These are phyloP conservation scores for Dalechampia spathulata DNA, from an alignment of 441 rosid genomes.

Conservation along the genomic window DNA sequence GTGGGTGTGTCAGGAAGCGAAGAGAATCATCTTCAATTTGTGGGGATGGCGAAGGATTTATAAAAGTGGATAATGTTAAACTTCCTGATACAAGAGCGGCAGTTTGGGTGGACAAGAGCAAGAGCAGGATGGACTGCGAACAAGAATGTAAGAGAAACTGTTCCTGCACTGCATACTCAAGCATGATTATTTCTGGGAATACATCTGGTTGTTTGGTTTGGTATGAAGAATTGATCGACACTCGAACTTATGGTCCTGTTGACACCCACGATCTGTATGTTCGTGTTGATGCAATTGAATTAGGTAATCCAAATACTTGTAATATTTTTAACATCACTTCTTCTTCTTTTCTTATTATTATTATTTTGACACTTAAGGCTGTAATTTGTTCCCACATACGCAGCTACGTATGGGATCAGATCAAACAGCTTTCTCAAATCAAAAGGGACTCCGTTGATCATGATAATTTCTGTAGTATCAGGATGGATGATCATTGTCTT, in stretches of 20 bases:
- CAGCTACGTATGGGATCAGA: no score
- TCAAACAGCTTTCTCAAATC: no score
- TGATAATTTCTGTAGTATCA: no score
- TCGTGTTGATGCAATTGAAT: slow-evolving; percentile 20
- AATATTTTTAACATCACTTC: no score
- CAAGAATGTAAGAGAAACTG: slow-evolving; percentile 19
- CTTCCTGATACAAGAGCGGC: slow-evolving; percentile 21
- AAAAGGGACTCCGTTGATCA: no score
- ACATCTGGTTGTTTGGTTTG: slow-evolving; percentile 17
- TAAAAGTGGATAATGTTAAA: slow-evolving; percentile 11
- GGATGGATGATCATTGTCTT: no score
- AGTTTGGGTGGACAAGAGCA: background rate
- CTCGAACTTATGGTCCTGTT: background rate
- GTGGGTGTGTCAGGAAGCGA: slow-evolving; percentile 24
- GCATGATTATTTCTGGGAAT: background rate
- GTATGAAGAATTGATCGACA: slow-evolving; percentile 18
- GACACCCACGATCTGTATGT: background rate
- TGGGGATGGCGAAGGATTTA: slow-evolving; percentile 17
- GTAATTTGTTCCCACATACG: no score
- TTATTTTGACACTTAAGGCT: no score
- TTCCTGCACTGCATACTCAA: slow-evolving; percentile 19
- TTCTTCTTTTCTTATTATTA: no score
- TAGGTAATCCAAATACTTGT: slow-evolving; percentile 7
- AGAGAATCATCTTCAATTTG: slow-evolving; percentile 7
- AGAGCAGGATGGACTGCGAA: slow-evolving; percentile 9